A percentile compares a stretch with the other conserved stretches of the same genome.
phyloP scores from a whole-genome alignment of 2,329 filamentous ascomycete species.

The Epichloe uncinata region DNA sequence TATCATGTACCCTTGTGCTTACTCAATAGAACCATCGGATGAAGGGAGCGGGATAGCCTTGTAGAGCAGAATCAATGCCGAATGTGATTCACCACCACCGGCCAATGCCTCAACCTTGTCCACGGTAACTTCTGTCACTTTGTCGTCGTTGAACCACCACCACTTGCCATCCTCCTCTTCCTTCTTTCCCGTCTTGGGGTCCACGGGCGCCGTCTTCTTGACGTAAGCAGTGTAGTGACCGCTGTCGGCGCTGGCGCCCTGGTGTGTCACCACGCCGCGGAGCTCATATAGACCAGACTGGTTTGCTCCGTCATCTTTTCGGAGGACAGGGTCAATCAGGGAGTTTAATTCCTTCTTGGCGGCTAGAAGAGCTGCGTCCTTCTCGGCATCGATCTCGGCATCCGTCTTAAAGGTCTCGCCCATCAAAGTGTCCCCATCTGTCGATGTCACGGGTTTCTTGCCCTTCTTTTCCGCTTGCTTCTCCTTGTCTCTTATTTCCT shows the following conservation, averaged over 20 bases:
- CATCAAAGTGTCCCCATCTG: slow-evolving; percentile 61
- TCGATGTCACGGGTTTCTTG: slow-evolving; percentile 18
- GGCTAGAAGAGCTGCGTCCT: slow-evolving; percentile 55
- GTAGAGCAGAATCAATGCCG: slow-evolving; percentile 69
- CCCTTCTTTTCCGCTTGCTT: slow-evolving; percentile 30
- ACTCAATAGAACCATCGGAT: slow-evolving; percentile 31
- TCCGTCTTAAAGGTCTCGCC: slow-evolving; percentile 80
- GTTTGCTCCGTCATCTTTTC: slow-evolving; percentile 70
- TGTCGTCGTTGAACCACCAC: slow-evolving; percentile 99
- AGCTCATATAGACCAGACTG: slow-evolving; percentile 93
- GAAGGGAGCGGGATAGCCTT: slow-evolving; percentile 56
- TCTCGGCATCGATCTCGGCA: slow-evolving; percentile 80
- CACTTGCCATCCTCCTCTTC: slow-evolving; percentile 82
- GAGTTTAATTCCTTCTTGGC: slow-evolving; percentile 81
- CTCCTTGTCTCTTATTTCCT: slow-evolving; percentile 37
- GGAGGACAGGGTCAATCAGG: slow-evolving; percentile 62
- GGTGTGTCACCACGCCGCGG: slow-evolving; percentile 86
- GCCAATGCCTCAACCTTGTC: slow-evolving; percentile 86
- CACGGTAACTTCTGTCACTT: slow-evolving; percentile 78
- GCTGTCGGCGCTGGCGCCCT: slow-evolving; percentile 91
- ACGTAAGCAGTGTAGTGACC: slow-evolving; percentile 97
- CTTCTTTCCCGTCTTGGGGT: slow-evolving; percentile 63
- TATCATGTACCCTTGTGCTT: neutral
- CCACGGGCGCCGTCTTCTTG: slow-evolving; percentile 69
- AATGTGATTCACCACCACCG: slow-evolving; percentile 80